Evolutionary conservation across 805 yeast species (phyloP).

Genomic region (Clavispora carvajalis): DNA sequence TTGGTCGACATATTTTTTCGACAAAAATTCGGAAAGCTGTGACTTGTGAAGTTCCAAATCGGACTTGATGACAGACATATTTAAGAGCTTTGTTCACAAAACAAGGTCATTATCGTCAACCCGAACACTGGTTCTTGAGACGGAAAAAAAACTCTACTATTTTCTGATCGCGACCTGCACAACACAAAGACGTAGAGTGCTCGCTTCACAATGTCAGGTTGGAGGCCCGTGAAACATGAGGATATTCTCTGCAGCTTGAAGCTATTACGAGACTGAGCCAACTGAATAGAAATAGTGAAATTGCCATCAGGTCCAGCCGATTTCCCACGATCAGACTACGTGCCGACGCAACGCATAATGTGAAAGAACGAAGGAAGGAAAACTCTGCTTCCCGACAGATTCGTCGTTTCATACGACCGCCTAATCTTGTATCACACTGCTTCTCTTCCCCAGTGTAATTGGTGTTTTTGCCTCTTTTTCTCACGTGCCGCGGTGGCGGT

Average conservation of each 20-base stretch:
- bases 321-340: no score
- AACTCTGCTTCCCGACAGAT: no score
- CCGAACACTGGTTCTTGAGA: neutral
- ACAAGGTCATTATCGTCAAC: neutral
- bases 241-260: no score
- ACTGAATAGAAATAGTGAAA: no score
- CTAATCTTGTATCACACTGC: no score
- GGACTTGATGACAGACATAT: constrained; percentile 8
- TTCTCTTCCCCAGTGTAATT: neutral
- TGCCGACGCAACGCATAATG: no score
- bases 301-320: no score
- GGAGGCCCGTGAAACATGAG: no score
- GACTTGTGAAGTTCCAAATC: constrained; percentile 16
- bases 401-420: no score
- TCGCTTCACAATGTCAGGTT: neutral
- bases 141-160: neutral
- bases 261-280: no score
- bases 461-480: no score
- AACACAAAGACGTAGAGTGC: neutral
- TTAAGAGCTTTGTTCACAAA: neutral
- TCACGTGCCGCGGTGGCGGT: neutral
- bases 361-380: no score
- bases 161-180: neutral
- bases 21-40: constrained; percentile 23
- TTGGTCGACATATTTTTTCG: constrained; percentile 28